These are phyloP conservation scores for Plasmodium inui DNA, from an alignment of 169 alveolate species.

Conservation along the genomic window DNA sequence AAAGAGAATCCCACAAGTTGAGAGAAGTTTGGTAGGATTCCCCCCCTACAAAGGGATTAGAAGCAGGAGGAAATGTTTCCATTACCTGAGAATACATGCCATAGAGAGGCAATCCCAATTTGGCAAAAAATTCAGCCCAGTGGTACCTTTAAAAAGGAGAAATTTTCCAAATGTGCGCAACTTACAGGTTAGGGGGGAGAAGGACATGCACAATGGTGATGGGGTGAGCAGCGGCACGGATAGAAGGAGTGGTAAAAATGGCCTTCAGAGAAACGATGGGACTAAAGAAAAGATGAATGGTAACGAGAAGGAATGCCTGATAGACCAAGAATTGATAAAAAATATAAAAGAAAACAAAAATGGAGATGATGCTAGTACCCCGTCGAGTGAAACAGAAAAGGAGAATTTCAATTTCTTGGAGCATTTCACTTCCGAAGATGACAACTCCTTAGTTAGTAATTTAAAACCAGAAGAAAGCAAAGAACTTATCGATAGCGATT, in stretches of 20 bases:
- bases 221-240: background rate
- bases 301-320: background rate
- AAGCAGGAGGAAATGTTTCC: background rate
- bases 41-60: background rate
- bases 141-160: background rate
- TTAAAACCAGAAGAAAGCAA: constrained; percentile 58
- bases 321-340: background rate
- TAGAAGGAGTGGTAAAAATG: background rate
- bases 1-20: background rate
- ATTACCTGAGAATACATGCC: background rate
- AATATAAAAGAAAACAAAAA: constrained; percentile 24
- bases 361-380: background rate
- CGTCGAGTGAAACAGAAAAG: background rate
- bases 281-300: background rate
- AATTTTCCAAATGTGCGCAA: background rate
- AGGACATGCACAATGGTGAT: background rate
- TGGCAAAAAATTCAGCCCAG: background rate
- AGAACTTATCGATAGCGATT: constrained; percentile 44
- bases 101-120: background rate
- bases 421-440: constrained; percentile 14
- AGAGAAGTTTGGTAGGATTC: background rate
- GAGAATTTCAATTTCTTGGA: constrained; percentile 17
- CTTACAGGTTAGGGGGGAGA: background rate
- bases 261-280: background rate
- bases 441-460: constrained; percentile 38